phyloP scores from a whole-genome alignment of 768 basidiomycete genomes.

The Pisolithus orientalis region DNA sequence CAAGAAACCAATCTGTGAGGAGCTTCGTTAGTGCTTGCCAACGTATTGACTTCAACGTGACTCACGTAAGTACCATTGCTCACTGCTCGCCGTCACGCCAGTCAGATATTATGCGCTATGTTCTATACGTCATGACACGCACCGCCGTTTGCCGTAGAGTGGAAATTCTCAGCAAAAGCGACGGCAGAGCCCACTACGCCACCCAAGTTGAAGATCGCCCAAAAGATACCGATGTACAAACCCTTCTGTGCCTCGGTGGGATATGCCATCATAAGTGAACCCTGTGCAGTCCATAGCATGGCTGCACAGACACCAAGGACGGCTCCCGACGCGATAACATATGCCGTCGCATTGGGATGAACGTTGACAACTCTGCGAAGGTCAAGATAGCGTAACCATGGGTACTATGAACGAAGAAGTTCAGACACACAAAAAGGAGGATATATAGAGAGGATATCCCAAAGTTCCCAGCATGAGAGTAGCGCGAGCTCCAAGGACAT shows the following conservation, averaged over 20 bases:
- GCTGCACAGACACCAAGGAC: conserved; percentile 46
- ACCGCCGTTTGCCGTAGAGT: conserved; percentile 42
- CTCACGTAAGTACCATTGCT: conserved; percentile 73
- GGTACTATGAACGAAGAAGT: neutral
- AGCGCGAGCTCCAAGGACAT: conserved; percentile 48
- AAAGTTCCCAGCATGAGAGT: conserved; percentile 46
- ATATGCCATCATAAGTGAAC: conserved; percentile 50
- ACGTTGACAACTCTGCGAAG: conserved; percentile 38
- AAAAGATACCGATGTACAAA: conserved; percentile 44
- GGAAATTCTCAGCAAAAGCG: conserved; percentile 64
- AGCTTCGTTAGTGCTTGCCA: neutral
- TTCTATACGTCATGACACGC: neutral
- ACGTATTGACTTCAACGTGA: neutral
- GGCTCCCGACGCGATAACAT: conserved; percentile 44
- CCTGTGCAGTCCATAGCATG: conserved; percentile 49
- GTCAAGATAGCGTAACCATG: neutral
- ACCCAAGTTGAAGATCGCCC: conserved; percentile 75
- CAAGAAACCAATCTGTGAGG: conserved; percentile 65
- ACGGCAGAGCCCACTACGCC: conserved; percentile 75
- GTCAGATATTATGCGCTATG: neutral
- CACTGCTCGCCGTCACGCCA: conserved; percentile 31
- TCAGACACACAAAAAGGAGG: neutral
- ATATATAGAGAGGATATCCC: conserved; percentile 47
- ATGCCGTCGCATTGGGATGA: conserved; percentile 35
- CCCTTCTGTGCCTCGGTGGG: conserved; percentile 55